A percentile compares a stretch with the other conserved stretches of the same genome.
phyloP scores from a whole-genome alignment of 2,329 filamentous ascomycete species.

The Pezicula rhizophila region DNA sequence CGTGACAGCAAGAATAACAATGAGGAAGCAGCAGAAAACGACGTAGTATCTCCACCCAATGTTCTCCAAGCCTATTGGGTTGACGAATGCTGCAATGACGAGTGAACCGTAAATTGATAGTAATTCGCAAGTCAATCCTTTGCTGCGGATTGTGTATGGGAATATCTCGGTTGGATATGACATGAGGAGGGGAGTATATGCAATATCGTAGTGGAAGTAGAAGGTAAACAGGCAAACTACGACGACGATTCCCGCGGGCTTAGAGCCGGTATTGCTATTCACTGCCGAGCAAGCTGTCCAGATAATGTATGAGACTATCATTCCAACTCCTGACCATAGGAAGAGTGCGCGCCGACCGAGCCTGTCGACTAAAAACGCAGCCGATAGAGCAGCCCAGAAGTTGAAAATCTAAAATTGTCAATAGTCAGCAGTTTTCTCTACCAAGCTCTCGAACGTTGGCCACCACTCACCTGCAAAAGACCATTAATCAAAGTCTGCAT shows the following conservation, averaged over 20 bases:
- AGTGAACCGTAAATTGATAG: conserved; percentile 6
- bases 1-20: conserved; percentile 6
- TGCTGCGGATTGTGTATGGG: conserved; percentile 46
- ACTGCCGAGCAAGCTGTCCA: conserved; percentile 36
- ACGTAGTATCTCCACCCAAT: conserved; percentile 35
- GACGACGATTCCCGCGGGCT: conserved; percentile 43
- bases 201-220: conserved; percentile 53
- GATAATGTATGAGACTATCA: conserved; percentile 21
- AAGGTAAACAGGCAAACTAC: conserved; percentile 56
- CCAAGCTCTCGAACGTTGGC: too few relatives aligned
- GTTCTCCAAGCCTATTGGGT: conserved; percentile 31
- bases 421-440: not conserved
- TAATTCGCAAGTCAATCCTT: conserved; percentile 13
- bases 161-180: conserved; percentile 54
- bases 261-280: conserved; percentile 38
- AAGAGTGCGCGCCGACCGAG: conserved; percentile 42
- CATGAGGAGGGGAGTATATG: conserved; percentile 51
- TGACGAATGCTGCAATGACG: conserved; percentile 28
- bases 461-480: conserved; percentile 9
- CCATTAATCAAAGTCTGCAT: conserved; percentile 26
- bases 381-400: conserved; percentile 36
- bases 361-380: conserved; percentile 29
- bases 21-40: conserved; percentile 28
- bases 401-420: conserved; percentile 25
- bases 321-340: conserved; percentile 33